These are phyloP conservation scores for Phytophthora ramorum DNA, from an alignment of 352 stramenopile genomes.

Conservation along the genomic window DNA sequence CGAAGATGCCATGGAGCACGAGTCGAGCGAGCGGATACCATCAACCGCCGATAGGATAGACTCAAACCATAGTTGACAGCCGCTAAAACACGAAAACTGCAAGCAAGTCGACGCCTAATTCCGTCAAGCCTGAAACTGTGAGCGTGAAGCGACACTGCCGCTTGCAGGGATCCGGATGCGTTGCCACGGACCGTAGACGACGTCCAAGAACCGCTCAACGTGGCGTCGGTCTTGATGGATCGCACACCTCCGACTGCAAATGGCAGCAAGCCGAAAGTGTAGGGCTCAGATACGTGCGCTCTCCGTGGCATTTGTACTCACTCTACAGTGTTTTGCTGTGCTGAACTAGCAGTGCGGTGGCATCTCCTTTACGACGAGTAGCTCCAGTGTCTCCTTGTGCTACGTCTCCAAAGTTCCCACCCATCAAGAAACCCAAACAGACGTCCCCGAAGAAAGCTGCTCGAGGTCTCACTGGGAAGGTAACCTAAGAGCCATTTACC, in stretches of 20 bases:
- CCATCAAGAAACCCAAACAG: slow-evolving; percentile 33
- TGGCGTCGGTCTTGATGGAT: slow-evolving; percentile 18
- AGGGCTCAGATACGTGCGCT: neutral
- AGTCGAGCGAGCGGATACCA: neutral
- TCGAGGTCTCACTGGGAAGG: slow-evolving; percentile 26
- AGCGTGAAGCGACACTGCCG: slow-evolving; percentile 15
- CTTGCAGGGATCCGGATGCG: slow-evolving; percentile 20
- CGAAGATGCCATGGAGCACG: slow-evolving; percentile 28
- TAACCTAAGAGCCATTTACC: neutral
- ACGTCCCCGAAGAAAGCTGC: slow-evolving; percentile 21
- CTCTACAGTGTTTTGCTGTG: neutral
- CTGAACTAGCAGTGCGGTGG: neutral
- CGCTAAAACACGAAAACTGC: neutral
- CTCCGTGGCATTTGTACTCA: neutral
- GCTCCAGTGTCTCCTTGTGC: slow-evolving; percentile 7
- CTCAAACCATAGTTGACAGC: neutral
- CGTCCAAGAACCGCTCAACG: neutral
- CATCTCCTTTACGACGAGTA: slow-evolving; percentile 19
- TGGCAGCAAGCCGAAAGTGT: slow-evolving; percentile 29
- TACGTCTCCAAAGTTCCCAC: slow-evolving; percentile 26
- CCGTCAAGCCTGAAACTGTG: slow-evolving; percentile 19
- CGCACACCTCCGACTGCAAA: slow-evolving; percentile 10
- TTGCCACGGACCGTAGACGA: slow-evolving; percentile 11
- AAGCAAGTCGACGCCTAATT: slow-evolving; percentile 12
- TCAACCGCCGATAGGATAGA: neutral